Percentiles rank a stretch among this genome's conserved stretches.
phyloP scores from a whole-genome alignment of 768 basidiomycete genomes.

The Pulveroboletus frians region DNA sequence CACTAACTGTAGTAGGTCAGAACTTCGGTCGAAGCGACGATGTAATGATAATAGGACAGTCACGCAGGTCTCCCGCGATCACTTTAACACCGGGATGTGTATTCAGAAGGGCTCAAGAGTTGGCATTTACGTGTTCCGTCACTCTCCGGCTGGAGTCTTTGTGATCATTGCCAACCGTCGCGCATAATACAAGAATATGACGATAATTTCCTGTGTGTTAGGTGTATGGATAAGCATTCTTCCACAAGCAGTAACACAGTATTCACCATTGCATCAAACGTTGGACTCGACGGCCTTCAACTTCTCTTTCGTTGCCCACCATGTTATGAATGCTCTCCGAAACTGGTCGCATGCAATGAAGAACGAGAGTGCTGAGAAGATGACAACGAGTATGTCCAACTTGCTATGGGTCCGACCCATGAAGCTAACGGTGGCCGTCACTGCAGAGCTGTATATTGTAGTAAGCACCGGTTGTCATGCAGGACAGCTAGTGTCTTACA shows the following conservation, averaged over 20 bases:
- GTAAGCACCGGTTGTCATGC: not conserved
- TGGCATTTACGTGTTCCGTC: not conserved
- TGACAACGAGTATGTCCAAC: constrained; percentile 12
- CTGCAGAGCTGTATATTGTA: constrained; percentile 10
- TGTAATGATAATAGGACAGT: not conserved
- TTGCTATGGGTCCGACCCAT: constrained; percentile 11
- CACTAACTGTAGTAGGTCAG: too few relatives aligned
- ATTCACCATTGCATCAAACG: constrained; percentile 8
- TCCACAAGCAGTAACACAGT: not conserved
- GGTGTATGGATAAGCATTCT: not conserved
- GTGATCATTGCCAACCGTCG: not conserved
- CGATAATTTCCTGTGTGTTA: not conserved
- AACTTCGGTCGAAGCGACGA: too few relatives aligned
- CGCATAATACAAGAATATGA: not conserved
- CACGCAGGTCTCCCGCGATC: too few relatives aligned
- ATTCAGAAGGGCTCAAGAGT: not conserved
- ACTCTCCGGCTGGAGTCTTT: not conserved
- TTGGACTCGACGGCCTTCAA: not conserved
- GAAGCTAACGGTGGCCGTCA: constrained; percentile 14
- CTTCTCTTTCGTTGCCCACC: constrained; percentile 14
- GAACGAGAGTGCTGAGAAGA: constrained; percentile 13
- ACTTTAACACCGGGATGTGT: too few relatives aligned
- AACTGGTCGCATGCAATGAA: constrained; percentile 21
- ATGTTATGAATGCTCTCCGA: constrained; percentile 15
- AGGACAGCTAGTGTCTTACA: constrained; percentile 6